Percentiles rank a stretch among this genome's conserved stretches.
Conservation (phyloP, 129 eudicot genomes). For the Dittrichia graveolens region DNA sequence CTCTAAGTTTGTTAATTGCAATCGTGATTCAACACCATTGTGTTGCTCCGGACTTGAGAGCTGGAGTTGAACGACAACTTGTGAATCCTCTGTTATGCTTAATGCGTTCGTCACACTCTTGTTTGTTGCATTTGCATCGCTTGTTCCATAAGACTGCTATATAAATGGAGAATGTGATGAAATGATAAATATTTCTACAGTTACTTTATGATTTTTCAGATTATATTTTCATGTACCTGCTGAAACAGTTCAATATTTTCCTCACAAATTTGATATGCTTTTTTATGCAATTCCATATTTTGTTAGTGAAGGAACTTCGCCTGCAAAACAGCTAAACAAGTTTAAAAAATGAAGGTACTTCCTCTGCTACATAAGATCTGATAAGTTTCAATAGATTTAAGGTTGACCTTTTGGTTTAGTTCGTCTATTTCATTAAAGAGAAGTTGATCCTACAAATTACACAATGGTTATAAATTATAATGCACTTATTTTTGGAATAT, state of each 20-base stretch:
- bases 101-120: slow-evolving; percentile 37
- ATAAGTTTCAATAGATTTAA: background rate
- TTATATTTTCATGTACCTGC: slow-evolving; percentile 42
- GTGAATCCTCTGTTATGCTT: slow-evolving; percentile 52
- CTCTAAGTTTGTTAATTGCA: slow-evolving; percentile 48
- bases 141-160: slow-evolving; percentile 52
- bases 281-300: slow-evolving; percentile 58
- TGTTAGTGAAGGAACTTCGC: slow-evolving; percentile 60
- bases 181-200: background rate
- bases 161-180: slow-evolving; percentile 12
- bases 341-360: slow-evolving; percentile 12
- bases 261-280: slow-evolving; percentile 50
- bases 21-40: slow-evolving; percentile 29
- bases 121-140: slow-evolving; percentile 37
- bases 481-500: too few relatives aligned
- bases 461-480: slow-evolving; percentile 1
- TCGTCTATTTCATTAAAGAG: slow-evolving; percentile 62
- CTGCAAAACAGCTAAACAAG: slow-evolving; percentile 36
- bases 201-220: background rate
- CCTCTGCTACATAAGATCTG: background rate
- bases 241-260: slow-evolving; percentile 55
- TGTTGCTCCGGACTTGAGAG: slow-evolving; percentile 66
- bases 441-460: slow-evolving; percentile 59
- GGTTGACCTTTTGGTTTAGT: slow-evolving; percentile 58
- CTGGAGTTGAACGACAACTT: slow-evolving; percentile 52